A percentile compares a stretch with the other conserved stretches of the same genome.
Conservation (phyloP, 1,284 basidiomycete genomes). For the Ganoderma sinense region DNA sequence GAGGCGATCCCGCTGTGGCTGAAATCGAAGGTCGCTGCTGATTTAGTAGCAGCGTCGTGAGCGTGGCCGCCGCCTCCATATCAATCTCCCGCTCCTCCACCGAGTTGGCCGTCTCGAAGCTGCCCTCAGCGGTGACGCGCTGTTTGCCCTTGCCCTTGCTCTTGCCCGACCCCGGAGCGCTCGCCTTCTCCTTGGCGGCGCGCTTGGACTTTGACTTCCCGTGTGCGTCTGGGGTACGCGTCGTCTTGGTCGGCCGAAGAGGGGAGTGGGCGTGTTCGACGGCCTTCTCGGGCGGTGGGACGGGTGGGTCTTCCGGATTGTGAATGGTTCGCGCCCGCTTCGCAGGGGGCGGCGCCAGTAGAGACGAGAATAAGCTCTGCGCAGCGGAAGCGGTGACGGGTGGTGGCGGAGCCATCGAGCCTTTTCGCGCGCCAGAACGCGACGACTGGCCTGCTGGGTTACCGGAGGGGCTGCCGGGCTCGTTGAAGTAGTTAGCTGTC, state of each 20-base stretch:
- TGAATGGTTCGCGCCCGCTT: slow-evolving; percentile 79
- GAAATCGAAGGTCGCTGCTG: slow-evolving; percentile 67
- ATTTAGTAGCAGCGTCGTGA: slow-evolving; percentile 69
- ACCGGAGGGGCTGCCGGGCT: slow-evolving; percentile 40
- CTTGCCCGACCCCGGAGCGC: slow-evolving; percentile 56
- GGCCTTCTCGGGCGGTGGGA: slow-evolving; percentile 56
- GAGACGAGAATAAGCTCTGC: slow-evolving; percentile 73
- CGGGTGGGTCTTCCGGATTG: slow-evolving; percentile 73
- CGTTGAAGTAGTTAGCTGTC: slow-evolving; percentile 52
- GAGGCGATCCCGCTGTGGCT: slow-evolving; percentile 65
- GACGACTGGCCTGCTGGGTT: slow-evolving; percentile 29
- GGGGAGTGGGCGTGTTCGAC: slow-evolving; percentile 35
- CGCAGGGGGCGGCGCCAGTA: slow-evolving; percentile 75
- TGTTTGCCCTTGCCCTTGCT: slow-evolving; percentile 47
- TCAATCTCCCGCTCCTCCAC: slow-evolving; percentile 64
- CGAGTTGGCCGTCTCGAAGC: slow-evolving; percentile 29
- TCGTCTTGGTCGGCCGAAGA: slow-evolving; percentile 33
- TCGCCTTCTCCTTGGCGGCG: slow-evolving; percentile 43
- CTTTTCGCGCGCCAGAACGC: slow-evolving; percentile 43
- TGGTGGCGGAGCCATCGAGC: slow-evolving; percentile 59
- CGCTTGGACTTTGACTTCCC: slow-evolving; percentile 38
- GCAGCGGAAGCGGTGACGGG: slow-evolving; percentile 47
- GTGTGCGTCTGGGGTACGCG: slow-evolving; percentile 41
- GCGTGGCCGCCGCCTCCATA: slow-evolving; percentile 81
- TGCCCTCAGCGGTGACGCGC: slow-evolving; percentile 32